phyloP scores from a whole-genome alignment of 1,284 basidiomycete species.

The Cutaneotrichosporon sp. region DNA sequence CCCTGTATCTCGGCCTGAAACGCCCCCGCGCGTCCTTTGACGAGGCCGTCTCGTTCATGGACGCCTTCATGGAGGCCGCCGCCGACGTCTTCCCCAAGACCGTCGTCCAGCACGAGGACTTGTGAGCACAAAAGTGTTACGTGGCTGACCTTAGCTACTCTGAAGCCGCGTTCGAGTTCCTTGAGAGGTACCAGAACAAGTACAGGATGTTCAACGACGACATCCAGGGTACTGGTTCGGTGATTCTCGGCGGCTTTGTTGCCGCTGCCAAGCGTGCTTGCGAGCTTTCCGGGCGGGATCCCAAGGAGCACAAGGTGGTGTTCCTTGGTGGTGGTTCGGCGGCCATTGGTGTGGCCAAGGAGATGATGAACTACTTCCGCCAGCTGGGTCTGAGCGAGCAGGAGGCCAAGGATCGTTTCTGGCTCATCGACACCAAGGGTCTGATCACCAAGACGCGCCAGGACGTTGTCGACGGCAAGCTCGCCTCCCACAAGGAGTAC shows the following conservation, averaged over 20 bases:
- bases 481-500: constrained; percentile 75
- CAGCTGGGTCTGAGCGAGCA: constrained; percentile 65
- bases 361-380: constrained; percentile 83
- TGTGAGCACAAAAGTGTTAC: too few relatives aligned
- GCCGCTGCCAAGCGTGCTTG: constrained; percentile 77
- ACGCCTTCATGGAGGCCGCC: constrained; percentile 86
- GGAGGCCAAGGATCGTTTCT: constrained; percentile 73
- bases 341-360: constrained; percentile 66
- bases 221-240: constrained; percentile 75
- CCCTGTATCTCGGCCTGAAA: constrained; percentile 81
- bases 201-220: constrained; percentile 89
- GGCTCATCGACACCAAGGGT: constrained; percentile 76
- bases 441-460: constrained; percentile 66
- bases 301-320: constrained; percentile 75
- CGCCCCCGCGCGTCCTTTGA: constrained; percentile 62
- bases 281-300: constrained; percentile 62
- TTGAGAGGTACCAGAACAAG: constrained; percentile 64
- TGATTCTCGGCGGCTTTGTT: constrained; percentile 84
- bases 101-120: constrained; percentile 90
- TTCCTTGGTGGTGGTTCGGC: constrained; percentile 59
- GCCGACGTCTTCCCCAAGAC: constrained; percentile 65
- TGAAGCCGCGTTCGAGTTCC: constrained; percentile 77
- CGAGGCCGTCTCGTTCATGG: constrained; percentile 70
- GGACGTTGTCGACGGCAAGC: constrained; percentile 53
- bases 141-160: constrained; percentile 54